A percentile compares a stretch with the other conserved stretches of the same genome.
Conservation (phyloP, 306 rosid genomes). For the Malus sieversii region DNA sequence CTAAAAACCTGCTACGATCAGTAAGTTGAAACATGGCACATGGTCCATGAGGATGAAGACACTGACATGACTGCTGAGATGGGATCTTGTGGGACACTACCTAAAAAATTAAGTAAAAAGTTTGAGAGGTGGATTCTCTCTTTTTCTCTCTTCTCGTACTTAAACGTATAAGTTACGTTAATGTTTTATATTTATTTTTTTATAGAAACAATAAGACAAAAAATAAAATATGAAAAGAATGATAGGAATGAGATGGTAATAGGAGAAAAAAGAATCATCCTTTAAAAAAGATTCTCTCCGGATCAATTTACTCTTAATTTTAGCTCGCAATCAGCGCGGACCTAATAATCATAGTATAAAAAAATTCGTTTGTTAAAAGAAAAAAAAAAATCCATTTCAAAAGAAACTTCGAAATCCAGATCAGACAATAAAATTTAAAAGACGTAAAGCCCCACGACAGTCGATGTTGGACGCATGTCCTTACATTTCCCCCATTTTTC, state of each 20-base stretch:
- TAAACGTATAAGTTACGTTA: no score
- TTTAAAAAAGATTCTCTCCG: no score
- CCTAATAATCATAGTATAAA: no score
- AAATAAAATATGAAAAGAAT: rapidly evolving
- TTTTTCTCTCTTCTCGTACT: no score
- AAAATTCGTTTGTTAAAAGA: no score
- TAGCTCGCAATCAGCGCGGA: no score
- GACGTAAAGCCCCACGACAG: neutral
- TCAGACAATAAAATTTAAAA: neutral
- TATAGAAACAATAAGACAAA: no score
- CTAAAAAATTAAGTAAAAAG: no score
- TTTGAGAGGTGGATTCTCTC: no score
- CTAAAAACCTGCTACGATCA: neutral
- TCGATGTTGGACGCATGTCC: neutral
- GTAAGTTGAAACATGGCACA: slow-evolving; percentile 8
- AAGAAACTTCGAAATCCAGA: neutral
- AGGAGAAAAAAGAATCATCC: rapidly evolving
- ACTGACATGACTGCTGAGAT: neutral
- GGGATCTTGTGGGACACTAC: neutral
- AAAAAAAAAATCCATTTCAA: neutral
- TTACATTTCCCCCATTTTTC: neutral
- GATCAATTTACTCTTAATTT: no score
- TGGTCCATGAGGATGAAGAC: slow-evolving; percentile 3
- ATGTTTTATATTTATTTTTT: no score
- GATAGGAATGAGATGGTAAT: no score